Evolutionary conservation across 2,329 filamentous ascomycete species (phyloP).

Genomic region (Juglanconis juglandina): DNA sequence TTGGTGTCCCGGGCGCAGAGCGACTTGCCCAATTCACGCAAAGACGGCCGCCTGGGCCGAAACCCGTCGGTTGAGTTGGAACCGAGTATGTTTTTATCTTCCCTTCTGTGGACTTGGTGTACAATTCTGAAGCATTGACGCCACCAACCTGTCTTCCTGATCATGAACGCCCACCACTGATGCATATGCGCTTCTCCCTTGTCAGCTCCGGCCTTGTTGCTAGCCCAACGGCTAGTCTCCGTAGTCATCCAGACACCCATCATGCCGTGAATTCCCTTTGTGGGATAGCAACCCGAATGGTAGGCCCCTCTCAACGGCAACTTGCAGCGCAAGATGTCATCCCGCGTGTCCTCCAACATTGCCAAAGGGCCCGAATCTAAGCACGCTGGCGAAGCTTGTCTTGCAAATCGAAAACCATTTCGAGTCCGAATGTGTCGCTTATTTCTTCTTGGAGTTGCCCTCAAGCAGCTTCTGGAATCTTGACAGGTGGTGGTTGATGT

Average conservation of each 20-base stretch:
- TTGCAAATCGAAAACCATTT: no score
- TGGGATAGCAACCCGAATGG: no score
- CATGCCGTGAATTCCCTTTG: no score
- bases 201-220: no score
- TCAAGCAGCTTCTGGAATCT: slow-evolving; percentile 72
- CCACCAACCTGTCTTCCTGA: neutral
- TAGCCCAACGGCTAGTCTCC: neutral
- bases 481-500: slow-evolving; percentile 88
- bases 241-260: neutral
- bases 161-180: neutral
- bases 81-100: no score
- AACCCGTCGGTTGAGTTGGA: no score
- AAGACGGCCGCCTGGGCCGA: no score
- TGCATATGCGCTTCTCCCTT: neutral
- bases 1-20: no score
- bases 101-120: neutral
- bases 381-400: neutral
- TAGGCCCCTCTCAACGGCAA: no score
- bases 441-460: slow-evolving; percentile 41
- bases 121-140: neutral
- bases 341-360: no score
- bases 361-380: neutral
- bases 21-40: no score
- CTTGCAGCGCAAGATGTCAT: no score
- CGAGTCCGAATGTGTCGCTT: neutral